Evolutionary conservation across 768 basidiomycete genomes (phyloP).

Genomic region (Lanmaoa rubissima): DNA sequence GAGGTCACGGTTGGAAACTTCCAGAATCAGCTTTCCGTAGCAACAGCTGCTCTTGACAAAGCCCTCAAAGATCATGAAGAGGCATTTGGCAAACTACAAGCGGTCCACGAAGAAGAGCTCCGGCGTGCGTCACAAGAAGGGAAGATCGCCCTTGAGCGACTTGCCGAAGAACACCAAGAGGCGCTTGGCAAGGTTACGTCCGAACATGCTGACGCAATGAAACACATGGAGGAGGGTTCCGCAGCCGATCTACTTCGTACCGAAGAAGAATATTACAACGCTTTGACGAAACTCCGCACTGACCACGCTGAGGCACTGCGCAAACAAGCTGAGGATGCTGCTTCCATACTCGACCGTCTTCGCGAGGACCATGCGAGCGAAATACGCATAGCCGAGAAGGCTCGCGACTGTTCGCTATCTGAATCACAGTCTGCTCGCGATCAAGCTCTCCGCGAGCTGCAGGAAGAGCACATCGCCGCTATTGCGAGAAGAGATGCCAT

Average conservation of each 20-base stretch:
- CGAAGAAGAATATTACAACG: conserved; percentile 81
- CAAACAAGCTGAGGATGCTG: conserved; percentile 56
- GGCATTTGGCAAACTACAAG: conserved; percentile 54
- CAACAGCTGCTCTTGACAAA: conserved; percentile 42
- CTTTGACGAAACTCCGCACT: conserved; percentile 68
- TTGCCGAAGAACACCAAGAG: conserved; percentile 55
- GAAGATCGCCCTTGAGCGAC: conserved; percentile 44
- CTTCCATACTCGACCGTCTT: conserved; percentile 64
- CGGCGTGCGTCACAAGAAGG: conserved; percentile 55
- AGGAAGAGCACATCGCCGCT: conserved; percentile 69
- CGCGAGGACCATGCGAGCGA: conserved; percentile 75
- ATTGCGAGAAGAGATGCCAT: conserved; percentile 64
- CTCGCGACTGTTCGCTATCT: conserved; percentile 68
- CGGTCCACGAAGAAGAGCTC: conserved; percentile 54
- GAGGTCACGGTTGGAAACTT: conserved; percentile 38
- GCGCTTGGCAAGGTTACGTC: conserved; percentile 44
- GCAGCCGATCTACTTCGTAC: conserved; percentile 60
- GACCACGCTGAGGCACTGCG: conserved; percentile 69
- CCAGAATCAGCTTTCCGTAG: conserved; percentile 44
- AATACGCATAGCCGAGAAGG: conserved; percentile 71
- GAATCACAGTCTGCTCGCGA: conserved; percentile 71
- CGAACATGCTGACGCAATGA: conserved; percentile 56
- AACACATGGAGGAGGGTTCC: conserved; percentile 60
- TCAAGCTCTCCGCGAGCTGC: conserved; percentile 59
- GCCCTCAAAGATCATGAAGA: conserved; percentile 58